Evolutionary conservation across 805 yeast species (phyloP).

Genomic region (Candida chilensis): DNA sequence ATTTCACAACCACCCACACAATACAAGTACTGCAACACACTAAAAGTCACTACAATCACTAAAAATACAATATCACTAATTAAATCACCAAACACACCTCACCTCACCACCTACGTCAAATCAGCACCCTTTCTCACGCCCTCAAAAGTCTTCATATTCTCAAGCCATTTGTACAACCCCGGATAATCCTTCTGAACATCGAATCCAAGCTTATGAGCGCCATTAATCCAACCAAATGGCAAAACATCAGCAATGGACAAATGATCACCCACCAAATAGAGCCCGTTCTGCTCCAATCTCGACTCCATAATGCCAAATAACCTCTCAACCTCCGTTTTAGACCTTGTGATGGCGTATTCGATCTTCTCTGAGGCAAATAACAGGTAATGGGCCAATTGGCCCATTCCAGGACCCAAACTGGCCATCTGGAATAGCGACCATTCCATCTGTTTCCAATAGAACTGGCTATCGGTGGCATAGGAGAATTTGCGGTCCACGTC

Average conservation of each 20-base stretch:
- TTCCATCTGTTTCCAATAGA: slow-evolving; percentile 45
- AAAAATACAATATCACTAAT: too few species aligned
- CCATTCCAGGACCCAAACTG: slow-evolving; percentile 54
- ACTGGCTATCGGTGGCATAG: too few species aligned
- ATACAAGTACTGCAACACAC: too few species aligned
- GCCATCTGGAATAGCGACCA: slow-evolving; percentile 51
- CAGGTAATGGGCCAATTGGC: slow-evolving; percentile 45
- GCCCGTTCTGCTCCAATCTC: slow-evolving; percentile 32
- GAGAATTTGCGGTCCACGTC: slow-evolving; percentile 47
- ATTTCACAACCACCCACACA: too few species aligned
- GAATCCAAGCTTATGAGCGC: too few species aligned
- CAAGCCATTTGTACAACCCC: too few species aligned
- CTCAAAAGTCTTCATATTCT: too few species aligned
- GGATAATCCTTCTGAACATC: too few species aligned
- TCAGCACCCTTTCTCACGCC: too few species aligned
- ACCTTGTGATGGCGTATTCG: slow-evolving; percentile 46
- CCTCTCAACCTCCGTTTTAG: slow-evolving; percentile 39
- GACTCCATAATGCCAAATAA: slow-evolving; percentile 45
- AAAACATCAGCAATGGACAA: slow-evolving; percentile 52
- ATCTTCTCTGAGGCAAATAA: slow-evolving; percentile 38
- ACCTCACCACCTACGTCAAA: too few species aligned
- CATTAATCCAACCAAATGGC: slow-evolving; percentile 38
- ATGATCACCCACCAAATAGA: slow-evolving; percentile 50
- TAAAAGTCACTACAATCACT: too few species aligned
- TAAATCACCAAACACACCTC: too few species aligned